Conservation (phyloP, 805 yeast genomes). For the Schwanniomyces vanrijiae region DNA sequence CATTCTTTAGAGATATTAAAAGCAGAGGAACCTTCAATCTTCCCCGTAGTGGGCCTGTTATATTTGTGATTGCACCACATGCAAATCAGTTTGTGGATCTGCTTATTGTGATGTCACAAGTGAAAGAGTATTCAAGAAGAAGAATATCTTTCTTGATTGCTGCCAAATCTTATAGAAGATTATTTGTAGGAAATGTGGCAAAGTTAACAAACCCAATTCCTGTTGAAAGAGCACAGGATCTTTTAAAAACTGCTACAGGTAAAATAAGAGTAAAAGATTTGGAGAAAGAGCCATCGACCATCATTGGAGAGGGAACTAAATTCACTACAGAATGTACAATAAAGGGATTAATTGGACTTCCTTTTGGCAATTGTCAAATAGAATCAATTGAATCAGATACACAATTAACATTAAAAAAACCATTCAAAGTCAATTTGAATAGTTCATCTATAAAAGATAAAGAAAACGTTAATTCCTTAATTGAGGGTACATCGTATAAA, state of each 20-base stretch:
- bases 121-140: constrained; percentile 29
- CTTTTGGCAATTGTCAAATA: constrained; percentile 35
- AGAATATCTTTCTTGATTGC: constrained; percentile 39
- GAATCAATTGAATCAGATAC: constrained; percentile 31
- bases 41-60: constrained; percentile 36
- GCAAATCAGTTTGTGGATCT: constrained; percentile 45
- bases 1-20: constrained; percentile 41
- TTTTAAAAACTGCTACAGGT: constrained; percentile 29
- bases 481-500: constrained; percentile 30
- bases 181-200: constrained; percentile 32
- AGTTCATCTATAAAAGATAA: constrained; percentile 10
- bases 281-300: constrained; percentile 12
- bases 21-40: constrained; percentile 38
- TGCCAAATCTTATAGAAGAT: constrained; percentile 31
- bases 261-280: constrained; percentile 22
- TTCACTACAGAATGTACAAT: constrained; percentile 32
- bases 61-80: constrained; percentile 45
- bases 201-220: constrained; percentile 37
- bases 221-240: constrained; percentile 43
- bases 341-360: constrained; percentile 39
- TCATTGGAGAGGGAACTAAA: constrained; percentile 34
- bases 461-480: constrained; percentile 14
- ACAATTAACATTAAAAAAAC: constrained; percentile 21
- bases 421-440: constrained; percentile 14
- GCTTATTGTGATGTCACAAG: constrained; percentile 35